Evolutionary conservation across 2,329 filamentous ascomycete species (phyloP).

Genomic region (Ampelomyces quisqualis): DNA sequence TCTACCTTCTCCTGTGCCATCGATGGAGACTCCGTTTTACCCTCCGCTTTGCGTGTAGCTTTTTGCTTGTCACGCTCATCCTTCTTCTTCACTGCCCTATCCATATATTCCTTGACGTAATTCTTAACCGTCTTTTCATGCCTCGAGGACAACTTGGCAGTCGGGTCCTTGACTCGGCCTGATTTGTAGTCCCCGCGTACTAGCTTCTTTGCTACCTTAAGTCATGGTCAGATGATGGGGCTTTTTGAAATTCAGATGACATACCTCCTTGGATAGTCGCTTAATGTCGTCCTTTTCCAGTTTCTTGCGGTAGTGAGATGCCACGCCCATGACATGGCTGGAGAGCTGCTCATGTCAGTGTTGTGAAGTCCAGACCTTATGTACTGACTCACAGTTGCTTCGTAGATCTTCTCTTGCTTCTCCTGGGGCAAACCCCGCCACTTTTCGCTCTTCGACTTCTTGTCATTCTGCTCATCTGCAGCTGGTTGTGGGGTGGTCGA

Average conservation of each 20-base stretch:
- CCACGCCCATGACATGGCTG: conserved; percentile 79
- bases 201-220: conserved; percentile 75
- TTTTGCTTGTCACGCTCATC: conserved; percentile 65
- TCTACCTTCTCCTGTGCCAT: conserved; percentile 17
- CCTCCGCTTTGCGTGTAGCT: conserved; percentile 34
- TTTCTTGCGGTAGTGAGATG: conserved; percentile 83
- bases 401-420: conserved; percentile 93
- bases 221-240: conserved; percentile 17
- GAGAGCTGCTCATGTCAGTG: conserved; percentile 61
- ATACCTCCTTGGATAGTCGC: conserved; percentile 63
- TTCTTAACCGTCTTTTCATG: conserved; percentile 80
- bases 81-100: conserved; percentile 74
- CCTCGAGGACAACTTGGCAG: conserved; percentile 67
- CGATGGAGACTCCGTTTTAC: conserved; percentile 17
- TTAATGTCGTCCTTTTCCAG: conserved; percentile 77
- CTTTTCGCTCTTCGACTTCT: conserved; percentile 58
- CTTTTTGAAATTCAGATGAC: too few species aligned
- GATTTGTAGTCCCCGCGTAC: conserved; percentile 92
- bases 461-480: conserved; percentile 57
- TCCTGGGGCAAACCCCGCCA: conserved; percentile 71
- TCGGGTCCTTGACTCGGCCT: conserved; percentile 79
- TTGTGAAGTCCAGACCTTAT: too few species aligned
- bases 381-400: conserved; percentile 72
- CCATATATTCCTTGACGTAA: conserved; percentile 81
- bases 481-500: conserved; percentile 66